A percentile compares a stretch with the other conserved stretches of the same genome.
Conservation (phyloP, 116 monocot species). For the Zostera marina region DNA sequence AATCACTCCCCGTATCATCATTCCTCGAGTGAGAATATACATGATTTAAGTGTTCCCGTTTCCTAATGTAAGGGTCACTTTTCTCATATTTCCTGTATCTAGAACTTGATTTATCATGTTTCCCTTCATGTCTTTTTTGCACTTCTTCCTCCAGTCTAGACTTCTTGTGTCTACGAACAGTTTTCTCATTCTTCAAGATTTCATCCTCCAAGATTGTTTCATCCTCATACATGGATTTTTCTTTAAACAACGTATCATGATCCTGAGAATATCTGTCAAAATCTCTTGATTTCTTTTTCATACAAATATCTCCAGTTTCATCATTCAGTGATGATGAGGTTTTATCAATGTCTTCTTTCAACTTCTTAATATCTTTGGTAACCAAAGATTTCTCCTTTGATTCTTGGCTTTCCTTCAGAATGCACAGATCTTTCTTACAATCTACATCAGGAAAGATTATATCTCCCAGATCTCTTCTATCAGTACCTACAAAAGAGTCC, state of each 20-base stretch:
- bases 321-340: constrained; percentile 22
- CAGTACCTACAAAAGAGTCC: constrained; percentile 3
- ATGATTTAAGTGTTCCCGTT: constrained; percentile 9
- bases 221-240: constrained; percentile 16
- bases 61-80: constrained; percentile 9
- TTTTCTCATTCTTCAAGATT: constrained; percentile 16
- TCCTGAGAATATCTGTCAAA: constrained; percentile 19
- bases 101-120: constrained; percentile 30
- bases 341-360: constrained; percentile 10
- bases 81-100: constrained; percentile 31
- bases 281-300: constrained; percentile 34
- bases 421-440: background rate
- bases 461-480: background rate
- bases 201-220: constrained; percentile 18
- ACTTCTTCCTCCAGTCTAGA: constrained; percentile 35
- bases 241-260: constrained; percentile 16
- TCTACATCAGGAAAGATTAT: background rate
- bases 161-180: constrained; percentile 25
- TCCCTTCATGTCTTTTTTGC: constrained; percentile 11
- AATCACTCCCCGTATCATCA: constrained; percentile 20
- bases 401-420: background rate
- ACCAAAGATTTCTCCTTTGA: background rate
- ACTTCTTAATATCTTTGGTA: constrained; percentile 1
- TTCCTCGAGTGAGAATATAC: constrained; percentile 7
- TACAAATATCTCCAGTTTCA: constrained; percentile 12